Base-by-base conservation (phyloP, 441 rosid genomes). In the Euphorbia celastroides region DNA sequence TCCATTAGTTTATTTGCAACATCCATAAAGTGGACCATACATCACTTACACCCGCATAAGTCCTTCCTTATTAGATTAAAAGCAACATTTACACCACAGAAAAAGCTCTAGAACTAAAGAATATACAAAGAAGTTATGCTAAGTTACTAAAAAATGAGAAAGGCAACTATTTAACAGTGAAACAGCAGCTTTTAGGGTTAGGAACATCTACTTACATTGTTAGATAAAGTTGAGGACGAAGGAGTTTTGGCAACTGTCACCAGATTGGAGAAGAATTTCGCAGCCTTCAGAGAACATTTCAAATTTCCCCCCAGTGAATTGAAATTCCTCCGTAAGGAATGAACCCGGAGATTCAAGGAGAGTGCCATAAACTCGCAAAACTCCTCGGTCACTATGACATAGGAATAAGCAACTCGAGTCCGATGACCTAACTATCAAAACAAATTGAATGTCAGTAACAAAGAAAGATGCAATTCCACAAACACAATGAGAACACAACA, bases 361-460 rank as follows among this genome's bases (percentile, higher is more conserved):
- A 60, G 59, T 14, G 84, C 84, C 90, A 83, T 83, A 44, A 64
- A 69, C 38, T 77, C 79, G 68, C 16, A 65, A 57, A 79, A 72
- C 31, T 70, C 27, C 69, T 38, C 25, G 3, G 7, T 26, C 30
- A 25, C 66, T 38, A 32, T 41, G 52, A 22, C 44, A 60, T 41
- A 34, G 3, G 28, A 25, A 57, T 32, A 36, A 60, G 16, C 27
- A 27, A 9, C 27, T 58, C 34, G n/a, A 58, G 26, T 3, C 42
- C 20, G 44, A 31, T 32, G 48, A 19, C 48, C 64, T 60, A 34
- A n/a, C 31, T 31, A 31, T 19, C 4, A 60, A 34, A 44, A 34
- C 6, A 5, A 20, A 34, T 19, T 20, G 17, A 32, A 20, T 17
- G 48, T 55, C 59, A 55, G 59, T 55, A 23, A 25, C 32, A 55